Evolutionary conservation across 2,329 filamentous ascomycete genomes (phyloP).

Genomic region (Samsoniella hepiali): DNA sequence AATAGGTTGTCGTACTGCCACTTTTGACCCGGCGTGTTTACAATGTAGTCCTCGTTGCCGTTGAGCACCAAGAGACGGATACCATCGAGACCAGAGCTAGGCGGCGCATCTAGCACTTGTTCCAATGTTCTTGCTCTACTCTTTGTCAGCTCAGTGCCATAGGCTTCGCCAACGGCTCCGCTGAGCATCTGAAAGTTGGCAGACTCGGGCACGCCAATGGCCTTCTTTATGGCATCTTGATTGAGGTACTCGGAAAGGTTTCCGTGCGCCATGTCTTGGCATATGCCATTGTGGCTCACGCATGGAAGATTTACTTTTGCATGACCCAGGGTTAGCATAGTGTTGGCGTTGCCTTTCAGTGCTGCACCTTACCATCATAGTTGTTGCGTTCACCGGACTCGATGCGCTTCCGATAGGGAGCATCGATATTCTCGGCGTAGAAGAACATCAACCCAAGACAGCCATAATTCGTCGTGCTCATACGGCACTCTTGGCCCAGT

Average conservation of each 20-base stretch:
- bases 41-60: constrained; percentile 23
- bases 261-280: constrained; percentile 26
- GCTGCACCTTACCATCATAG: constrained; percentile 39
- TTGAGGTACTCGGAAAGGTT: constrained; percentile 24
- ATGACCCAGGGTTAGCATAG: too few species aligned
- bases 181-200: constrained; percentile 11
- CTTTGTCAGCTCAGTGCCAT: background rate
- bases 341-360: constrained; percentile 23
- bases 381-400: constrained; percentile 38
- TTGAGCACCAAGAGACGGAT: constrained; percentile 22
- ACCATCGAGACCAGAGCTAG: constrained; percentile 3
- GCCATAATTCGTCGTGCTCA: background rate
- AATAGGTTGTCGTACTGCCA: constrained; percentile 38
- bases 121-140: constrained; percentile 1
- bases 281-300: background rate
- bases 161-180: background rate
- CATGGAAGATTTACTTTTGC: constrained; percentile 22
- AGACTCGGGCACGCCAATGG: constrained; percentile 22
- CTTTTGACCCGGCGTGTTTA: constrained; percentile 25
- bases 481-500: constrained; percentile 3
- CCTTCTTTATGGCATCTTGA: constrained; percentile 19
- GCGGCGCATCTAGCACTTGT: background rate
- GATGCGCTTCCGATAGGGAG: constrained; percentile 40
- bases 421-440: constrained; percentile 38
- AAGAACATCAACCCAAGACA: constrained; percentile 41